These are phyloP conservation scores for Leishmania lainsoni DNA, from an alignment of 208 protist species.

Conservation along the genomic window DNA sequence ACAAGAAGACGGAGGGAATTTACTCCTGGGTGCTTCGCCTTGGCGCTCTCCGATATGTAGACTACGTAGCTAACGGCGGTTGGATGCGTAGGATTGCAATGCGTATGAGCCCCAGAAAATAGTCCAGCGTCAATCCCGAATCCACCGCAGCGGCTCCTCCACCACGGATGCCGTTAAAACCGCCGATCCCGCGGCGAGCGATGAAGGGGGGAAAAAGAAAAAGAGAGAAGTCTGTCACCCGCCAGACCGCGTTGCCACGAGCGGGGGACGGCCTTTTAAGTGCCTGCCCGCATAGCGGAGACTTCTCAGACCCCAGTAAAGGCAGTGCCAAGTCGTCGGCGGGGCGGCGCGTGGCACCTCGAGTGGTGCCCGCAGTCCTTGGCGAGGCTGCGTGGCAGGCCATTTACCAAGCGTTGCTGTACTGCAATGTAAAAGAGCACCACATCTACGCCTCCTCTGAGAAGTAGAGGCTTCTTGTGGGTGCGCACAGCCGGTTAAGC, in stretches of 20 bases:
- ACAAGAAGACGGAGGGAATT: background rate
- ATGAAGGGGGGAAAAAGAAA: background rate
- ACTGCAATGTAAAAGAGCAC: too few species aligned
- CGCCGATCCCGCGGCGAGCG: background rate
- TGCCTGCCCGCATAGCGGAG: too few species aligned
- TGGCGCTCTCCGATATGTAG: background rate
- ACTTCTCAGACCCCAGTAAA: too few species aligned
- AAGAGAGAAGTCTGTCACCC: background rate
- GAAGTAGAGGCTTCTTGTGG: too few species aligned
- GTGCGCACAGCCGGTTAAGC: too few species aligned
- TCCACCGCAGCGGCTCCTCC: background rate
- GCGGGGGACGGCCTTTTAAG: background rate
- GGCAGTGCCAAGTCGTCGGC: too few species aligned
- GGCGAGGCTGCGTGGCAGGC: too few species aligned
- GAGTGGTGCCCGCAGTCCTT: too few species aligned
- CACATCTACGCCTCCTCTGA: too few species aligned
- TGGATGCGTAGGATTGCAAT: background rate
- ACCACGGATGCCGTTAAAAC: background rate
- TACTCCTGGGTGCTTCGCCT: background rate
- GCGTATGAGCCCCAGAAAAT: background rate
- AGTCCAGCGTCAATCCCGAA: background rate
- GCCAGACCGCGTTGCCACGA: background rate
- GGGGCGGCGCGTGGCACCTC: too few species aligned
- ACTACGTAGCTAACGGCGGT: background rate
- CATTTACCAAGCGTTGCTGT: too few species aligned